Base-by-base conservation (phyloP, 129 eudicot species). In the Centrapalus pauciflorus region DNA sequence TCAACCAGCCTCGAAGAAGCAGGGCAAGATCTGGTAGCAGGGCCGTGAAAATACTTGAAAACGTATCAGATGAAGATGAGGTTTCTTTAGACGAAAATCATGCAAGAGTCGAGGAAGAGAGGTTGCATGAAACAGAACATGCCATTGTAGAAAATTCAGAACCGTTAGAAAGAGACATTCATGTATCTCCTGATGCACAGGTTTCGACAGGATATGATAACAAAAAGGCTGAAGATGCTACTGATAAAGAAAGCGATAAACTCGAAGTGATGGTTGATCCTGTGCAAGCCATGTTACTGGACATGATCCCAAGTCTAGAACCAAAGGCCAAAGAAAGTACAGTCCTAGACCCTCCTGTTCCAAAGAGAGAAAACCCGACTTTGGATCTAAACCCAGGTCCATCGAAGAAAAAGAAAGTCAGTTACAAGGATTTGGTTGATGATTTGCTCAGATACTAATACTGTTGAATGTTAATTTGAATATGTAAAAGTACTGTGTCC, bases 231-330 rank as follows among this genome's bases (percentile, higher is more conserved):
- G 78, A 57, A 52, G 65, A 72, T 63, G 77, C 24, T 66, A 55
- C 23, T 61, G 52, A 50, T 54, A 65, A 41, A 29, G 69, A 17
- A 17, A 64, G 60, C 10, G 83, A 67, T 58, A 81, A 77, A 59
- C 60, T 73, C 41, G 86, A 78, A 65, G 67, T 80, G 4, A 77
- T 52, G 74, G 76, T 73, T 55, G 95, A 82, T 80, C 99, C 99
- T 0, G 69, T 84, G 73, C 77, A 94, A 50, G 81, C 93, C 37
- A 82, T 94, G 93, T 65, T 89, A 51, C 50, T 84, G 6, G 79
- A 80, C 66, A 82, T 85, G 95, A 71, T 83, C 46, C 99, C 99
- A 3, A 74, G 78, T 71, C 82, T 84, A n/a, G 92, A 87, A 33
- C 79, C 77, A 3, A 72, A 66, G 61, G 46, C 35, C 7, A 73